Evolutionary conservation across 768 basidiomycete genomes (phyloP).

Genomic region (Russula compacta): DNA sequence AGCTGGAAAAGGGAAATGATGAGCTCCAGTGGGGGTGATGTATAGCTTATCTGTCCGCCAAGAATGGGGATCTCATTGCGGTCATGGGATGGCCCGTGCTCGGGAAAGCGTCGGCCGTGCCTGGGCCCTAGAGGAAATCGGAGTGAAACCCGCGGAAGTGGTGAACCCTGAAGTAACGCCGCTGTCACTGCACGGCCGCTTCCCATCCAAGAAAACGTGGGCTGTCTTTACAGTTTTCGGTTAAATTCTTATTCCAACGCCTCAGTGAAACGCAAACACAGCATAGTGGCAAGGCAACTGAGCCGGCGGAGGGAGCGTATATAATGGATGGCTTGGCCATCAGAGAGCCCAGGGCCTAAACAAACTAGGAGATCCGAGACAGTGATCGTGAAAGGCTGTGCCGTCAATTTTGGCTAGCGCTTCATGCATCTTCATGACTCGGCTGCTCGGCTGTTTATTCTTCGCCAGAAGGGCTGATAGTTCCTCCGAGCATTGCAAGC

Average conservation of each 20-base stretch:
- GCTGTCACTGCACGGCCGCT: constrained; percentile 1
- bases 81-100: neutral
- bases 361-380: neutral
- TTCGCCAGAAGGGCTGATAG: neutral
- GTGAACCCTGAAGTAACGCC: neutral
- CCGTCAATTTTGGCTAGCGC: neutral
- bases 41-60: neutral
- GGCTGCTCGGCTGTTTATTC: neutral
- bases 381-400: neutral
- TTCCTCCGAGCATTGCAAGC: neutral
- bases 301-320: neutral
- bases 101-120: neutral
- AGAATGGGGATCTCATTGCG: neutral
- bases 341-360: too few relatives aligned
- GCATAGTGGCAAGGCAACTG: neutral
- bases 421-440: neutral
- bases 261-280: too few relatives aligned
- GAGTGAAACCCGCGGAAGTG: neutral
- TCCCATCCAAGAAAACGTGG: neutral
- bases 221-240: neutral
- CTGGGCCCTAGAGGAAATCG: neutral
- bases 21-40: neutral
- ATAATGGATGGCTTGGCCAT: too few relatives aligned
- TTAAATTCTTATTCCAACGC: too few relatives aligned
- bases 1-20: neutral